Base-by-base conservation (phyloP, 495 filamentous ascomycete genomes). In the Clavariopsis aquatica region DNA sequence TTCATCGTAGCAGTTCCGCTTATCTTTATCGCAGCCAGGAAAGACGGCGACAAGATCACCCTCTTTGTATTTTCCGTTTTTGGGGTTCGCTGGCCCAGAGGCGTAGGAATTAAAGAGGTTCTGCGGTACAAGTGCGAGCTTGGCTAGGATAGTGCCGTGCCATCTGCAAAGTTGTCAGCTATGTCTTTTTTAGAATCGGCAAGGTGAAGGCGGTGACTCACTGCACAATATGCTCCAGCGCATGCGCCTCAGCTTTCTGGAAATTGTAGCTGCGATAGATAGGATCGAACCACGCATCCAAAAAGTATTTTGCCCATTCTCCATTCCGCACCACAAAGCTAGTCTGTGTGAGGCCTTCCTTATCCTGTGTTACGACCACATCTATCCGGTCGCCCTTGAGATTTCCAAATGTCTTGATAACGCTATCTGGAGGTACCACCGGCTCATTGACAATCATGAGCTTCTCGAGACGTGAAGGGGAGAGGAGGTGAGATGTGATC, bases 231-330 rank as follows among this genome's bases (percentile, higher is more conserved):
- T 78, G 76, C 64, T 75, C 95, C 82, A 99, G 76, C 49, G 92
- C 93, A 82, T 98, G 93, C 24, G 80, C 83, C 74, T 99, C 95
- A 1, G 91, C 92, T 75, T 93, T 96, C 71, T 93, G 91, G 72
- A 98, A 98, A 70, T 94, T 94, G 77, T 98, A 98, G 64, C 81
- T 88, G 56, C 93, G 84, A 77, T 92, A 98, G 41, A 98, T 73
- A 27, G 95, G 95, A 75, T 96, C 92, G 70, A 92, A 97, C 95
- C 95, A 99, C 0, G 92, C 87, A 74, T 98, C 95, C 45, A 98
- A 78, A 69, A 99, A 89, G 79, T 91, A 98, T 57, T 85, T 86
- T 7, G 91, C 89, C 89, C 94, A 99, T 43, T 95, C 89, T 1
- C 94, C 92, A 60, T 87, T 86, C 53, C 83, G 81, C 1, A 99